Evolutionary conservation across 345 rosid species (phyloP), one percentile per base, ranked within the genome.

Genomic region (Populus simonii): DNA sequence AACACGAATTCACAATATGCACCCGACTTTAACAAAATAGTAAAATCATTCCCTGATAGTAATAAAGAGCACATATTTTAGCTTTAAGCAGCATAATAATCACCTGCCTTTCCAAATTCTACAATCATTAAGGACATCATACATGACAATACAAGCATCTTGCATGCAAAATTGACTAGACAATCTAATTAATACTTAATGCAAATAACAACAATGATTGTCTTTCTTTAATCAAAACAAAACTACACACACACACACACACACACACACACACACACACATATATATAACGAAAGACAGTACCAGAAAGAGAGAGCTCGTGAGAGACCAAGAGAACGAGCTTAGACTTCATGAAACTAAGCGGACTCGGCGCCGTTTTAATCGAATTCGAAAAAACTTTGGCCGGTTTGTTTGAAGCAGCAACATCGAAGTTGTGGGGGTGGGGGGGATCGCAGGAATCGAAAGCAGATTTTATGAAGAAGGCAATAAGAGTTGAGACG

Each of bases 321-420:
- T 87, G 87, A 13, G 89, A 87, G 79, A 87, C 87, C 71, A 84
- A 47, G 33, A 87, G 84, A 36, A 87, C 89, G 22, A 66, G 78
- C 82, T 78, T 85, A 8, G 90, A 83, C 84, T 83, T 87, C 90
- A 87, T 87, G 78, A 87, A 87, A 38, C 81, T 68, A 68, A 87
- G 90, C 0, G 90, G 88, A 66, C 78, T 87, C 25, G 85, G 82
- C 31, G 78, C 65, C 33, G 65, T 49, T 49, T 17, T 49, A 49
- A 49, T 13, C 16, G 51, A 41, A 16, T 33, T 25, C 43, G 66
- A 47, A n/a, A 33, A n/a, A 47, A 10, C 53, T 22, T 7, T 68
- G n/a, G 23, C 57, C n/a, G 41, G 45, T 51, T 75, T 49, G 5
- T 38, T 36, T 68, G 45, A 49, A 0, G 55, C 67, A 5, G 17